Evolutionary conservation across 2,329 filamentous ascomycete genomes (phyloP).

Genomic region (Sporothrix humicola): DNA sequence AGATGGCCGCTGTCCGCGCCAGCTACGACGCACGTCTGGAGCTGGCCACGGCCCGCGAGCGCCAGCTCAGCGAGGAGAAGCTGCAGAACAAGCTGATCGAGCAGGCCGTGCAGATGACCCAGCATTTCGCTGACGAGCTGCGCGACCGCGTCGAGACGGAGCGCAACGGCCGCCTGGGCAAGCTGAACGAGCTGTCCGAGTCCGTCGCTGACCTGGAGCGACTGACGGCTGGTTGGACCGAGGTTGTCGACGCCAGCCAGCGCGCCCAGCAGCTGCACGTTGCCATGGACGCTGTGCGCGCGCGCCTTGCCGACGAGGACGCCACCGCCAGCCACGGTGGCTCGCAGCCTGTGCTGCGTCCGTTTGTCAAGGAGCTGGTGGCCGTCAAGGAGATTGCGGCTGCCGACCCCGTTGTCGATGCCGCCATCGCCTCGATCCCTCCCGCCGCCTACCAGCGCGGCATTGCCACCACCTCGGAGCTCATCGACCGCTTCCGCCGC

Average conservation of each 20-base stretch:
- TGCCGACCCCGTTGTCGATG: constrained; percentile 84
- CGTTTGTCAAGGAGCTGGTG: constrained; percentile 90
- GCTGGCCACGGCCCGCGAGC: constrained; percentile 77
- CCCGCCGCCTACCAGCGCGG: constrained; percentile 91
- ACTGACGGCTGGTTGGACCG: constrained; percentile 87
- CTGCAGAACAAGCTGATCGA: constrained; percentile 85
- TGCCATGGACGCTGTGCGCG: constrained; percentile 89
- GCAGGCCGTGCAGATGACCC: constrained; percentile 88
- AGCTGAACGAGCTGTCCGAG: constrained; percentile 77
- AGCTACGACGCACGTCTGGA: constrained; percentile 81
- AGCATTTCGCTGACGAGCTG: constrained; percentile 79
- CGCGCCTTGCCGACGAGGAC: constrained; percentile 53
- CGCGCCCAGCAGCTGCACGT: constrained; percentile 96
- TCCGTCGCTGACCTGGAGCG: constrained; percentile 84
- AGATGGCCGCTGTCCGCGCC: constrained; percentile 78
- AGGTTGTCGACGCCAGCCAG: constrained; percentile 86
- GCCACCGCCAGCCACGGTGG: constrained; percentile 21
- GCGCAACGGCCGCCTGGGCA: constrained; percentile 83
- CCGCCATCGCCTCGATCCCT: constrained; percentile 96
- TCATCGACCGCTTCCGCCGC: constrained; percentile 94
- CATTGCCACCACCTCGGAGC: constrained; percentile 79
- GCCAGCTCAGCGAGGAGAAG: constrained; percentile 80
- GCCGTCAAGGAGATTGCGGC: constrained; percentile 90
- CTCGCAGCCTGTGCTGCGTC: constrained; percentile 73
- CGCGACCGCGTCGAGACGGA: constrained; percentile 84